Base-by-base conservation (phyloP, 805 yeast species). In the Kluyveromyces siamensis region DNA sequence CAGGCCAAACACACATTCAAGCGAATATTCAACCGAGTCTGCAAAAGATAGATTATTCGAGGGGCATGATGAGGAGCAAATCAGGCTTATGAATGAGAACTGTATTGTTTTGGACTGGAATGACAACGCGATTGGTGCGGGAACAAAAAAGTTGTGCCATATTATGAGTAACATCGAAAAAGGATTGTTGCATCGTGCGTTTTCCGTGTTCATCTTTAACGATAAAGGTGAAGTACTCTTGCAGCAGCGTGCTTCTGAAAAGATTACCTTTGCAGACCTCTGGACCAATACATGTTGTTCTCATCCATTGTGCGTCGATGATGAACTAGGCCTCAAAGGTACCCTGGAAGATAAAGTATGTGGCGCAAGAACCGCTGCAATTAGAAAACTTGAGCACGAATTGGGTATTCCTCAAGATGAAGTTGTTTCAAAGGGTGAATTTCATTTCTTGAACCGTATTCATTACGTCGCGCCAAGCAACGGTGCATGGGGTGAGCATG, bases 281-380 rank as follows among this genome's bases (percentile, higher is more conserved):
- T 93, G 99, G 99, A 93, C 99, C 25, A 93, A 93, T 67, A 93
- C 99, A 1, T 93, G 99, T 70, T 93, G 99, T 67, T 90, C 98
- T 1, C 99, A 93, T 66, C 99, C 99, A 9, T 73, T 93, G 47
- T 88, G 96, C 48, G 79, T 88, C 36, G 76, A 82, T 37, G 71
- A 79, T 37, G 99, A 93, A 67, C 72, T 89, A 62, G 97, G 97
- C 10, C 61, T 71, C 40, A 51, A 53, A 4, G 59, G 63, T 36
- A 68, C 70, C 44, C 72, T 90, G 50, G 67, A 70, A 6, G 69
- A 73, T 36, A 86, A 95, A 8, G 72, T 91, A 8, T 67, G 68
- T 27, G 99, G 99, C 50, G 95, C 80, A 47, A 85, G 81, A 61
- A 72, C 73, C 40, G 99, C 99, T 2, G 97, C 98, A 3, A 84